Evolutionary conservation across 2,329 filamentous ascomycete species (phyloP).

Genomic region (Fusarium oligoseptatum): DNA sequence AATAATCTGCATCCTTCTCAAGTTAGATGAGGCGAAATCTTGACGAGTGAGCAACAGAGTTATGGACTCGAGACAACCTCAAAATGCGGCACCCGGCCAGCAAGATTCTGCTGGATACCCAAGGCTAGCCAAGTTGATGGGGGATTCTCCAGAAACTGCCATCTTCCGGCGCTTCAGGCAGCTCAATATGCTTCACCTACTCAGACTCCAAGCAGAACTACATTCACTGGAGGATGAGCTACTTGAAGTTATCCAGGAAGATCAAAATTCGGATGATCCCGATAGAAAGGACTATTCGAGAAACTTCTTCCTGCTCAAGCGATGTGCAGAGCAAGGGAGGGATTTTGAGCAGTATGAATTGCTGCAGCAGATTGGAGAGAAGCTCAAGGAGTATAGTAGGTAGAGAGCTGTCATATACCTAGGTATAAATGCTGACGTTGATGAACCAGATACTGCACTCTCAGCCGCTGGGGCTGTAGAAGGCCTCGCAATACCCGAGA

Average conservation of each 20-base stretch:
- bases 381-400: not conserved
- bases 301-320: not conserved
- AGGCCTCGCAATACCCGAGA: not conserved
- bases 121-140: not conserved
- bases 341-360: not conserved
- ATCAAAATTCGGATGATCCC: not conserved
- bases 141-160: not conserved
- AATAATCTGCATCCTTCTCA: too few species aligned
- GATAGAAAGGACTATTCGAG: not conserved
- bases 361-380: not conserved
- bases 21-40: too few species aligned
- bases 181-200: not conserved
- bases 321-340: not conserved
- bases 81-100: not conserved
- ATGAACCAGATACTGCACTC: not conserved
- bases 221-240: not conserved
- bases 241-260: not conserved
- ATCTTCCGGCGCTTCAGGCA: not conserved
- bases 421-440: not conserved
- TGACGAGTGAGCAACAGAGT: too few species aligned
- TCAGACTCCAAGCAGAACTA: not conserved
- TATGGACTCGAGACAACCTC: too few species aligned
- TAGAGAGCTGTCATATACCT: not conserved
- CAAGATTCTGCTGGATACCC: not conserved
- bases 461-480: not conserved